Evolutionary conservation across 495 filamentous ascomycete genomes (phyloP).

Genomic region (Penicillium roqueforti): DNA sequence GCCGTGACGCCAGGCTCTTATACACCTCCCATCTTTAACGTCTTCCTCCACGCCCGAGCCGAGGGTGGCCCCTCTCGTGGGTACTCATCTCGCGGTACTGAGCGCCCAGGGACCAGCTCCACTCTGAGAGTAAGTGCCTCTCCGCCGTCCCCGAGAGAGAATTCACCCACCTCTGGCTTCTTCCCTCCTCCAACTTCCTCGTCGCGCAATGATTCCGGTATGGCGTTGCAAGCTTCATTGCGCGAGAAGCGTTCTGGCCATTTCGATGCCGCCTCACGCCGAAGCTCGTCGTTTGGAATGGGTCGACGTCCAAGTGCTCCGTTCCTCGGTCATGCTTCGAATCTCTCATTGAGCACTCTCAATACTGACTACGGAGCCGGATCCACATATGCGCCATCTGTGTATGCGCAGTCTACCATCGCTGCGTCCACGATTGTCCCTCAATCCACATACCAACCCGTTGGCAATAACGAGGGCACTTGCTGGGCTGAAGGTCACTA

Average conservation of each 20-base stretch:
- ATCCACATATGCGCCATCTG: constrained; percentile 87
- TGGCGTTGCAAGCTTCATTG: constrained; percentile 75
- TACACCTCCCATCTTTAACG: constrained; percentile 75
- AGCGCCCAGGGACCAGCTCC: constrained; percentile 78
- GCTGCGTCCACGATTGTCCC: constrained; percentile 98
- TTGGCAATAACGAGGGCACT: constrained; percentile 78
- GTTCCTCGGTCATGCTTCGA: constrained; percentile 76
- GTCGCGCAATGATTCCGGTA: constrained; percentile 87
- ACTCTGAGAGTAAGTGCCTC: constrained; percentile 62
- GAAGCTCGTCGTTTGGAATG: constrained; percentile 87
- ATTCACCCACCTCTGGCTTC: constrained; percentile 74
- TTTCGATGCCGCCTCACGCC: constrained; percentile 76
- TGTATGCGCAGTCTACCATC: constrained; percentile 94
- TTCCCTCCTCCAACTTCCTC: constrained; percentile 78
- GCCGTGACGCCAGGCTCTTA: constrained; percentile 49
- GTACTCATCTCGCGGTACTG: constrained; percentile 50
- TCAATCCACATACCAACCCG: constrained; percentile 77
- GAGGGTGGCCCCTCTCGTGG: constrained; percentile 47
- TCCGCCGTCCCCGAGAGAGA: constrained; percentile 69
- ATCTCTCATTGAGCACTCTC: constrained; percentile 78
- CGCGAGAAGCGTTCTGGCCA: constrained; percentile 94
- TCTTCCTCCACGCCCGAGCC: constrained; percentile 73
- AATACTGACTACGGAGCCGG: constrained; percentile 68
- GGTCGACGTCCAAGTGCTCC: constrained; percentile 78
- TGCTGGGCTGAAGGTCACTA: constrained; percentile 95